Evolutionary conservation across 1,139 yeast species (phyloP), one percentile per base, ranked within the genome.

Genomic region (Debaryomyces nepalensis): DNA sequence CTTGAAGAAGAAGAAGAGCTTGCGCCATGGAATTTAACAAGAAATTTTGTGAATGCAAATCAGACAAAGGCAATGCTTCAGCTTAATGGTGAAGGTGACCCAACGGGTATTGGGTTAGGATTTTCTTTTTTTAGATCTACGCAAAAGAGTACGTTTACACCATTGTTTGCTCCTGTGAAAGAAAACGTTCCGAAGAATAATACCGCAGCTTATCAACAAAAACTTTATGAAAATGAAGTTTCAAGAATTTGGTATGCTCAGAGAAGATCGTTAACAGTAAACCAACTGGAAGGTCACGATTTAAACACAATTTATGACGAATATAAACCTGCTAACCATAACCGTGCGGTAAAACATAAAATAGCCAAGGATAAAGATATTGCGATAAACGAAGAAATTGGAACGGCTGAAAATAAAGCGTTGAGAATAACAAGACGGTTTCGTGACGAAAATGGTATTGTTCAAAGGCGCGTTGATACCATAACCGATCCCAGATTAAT

Each of bases 21-120:
- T 39, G 85, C 97, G 0, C 95, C 97, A 0, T 95, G 99, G 99
- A 90, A 87, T 60, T 75, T 87, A 14, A 84, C 97, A 0, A 76
- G 91, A 47, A 95, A 93, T 61, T 95, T 95, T 57, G 82, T 91
- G 46, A 87, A 84, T 59, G 95, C 99, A 5, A 91, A 96, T 24
- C 98, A 91, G 59, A 95, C 97, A 43, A 91, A 95, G 56, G 95
- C 97, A 1, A 93, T 93, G 98, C 74, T 95, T 36, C 97, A 91
- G 58, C 78, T 95, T 30, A 90, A 89, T 58, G 97, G 97, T n/a
- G 95, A 86, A 47, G 99, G 98, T 39, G 99, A 93, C 61, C 96
- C 97, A 2, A 84, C 96, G 0, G 97, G 96, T 24, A 81, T 87
- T 48, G 95, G 96, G 1, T 86, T 88, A 49, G 96, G 95, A 0